Base-by-base conservation (phyloP, 2,329 filamentous ascomycete genomes). In the Diaporthe ilicicola region DNA sequence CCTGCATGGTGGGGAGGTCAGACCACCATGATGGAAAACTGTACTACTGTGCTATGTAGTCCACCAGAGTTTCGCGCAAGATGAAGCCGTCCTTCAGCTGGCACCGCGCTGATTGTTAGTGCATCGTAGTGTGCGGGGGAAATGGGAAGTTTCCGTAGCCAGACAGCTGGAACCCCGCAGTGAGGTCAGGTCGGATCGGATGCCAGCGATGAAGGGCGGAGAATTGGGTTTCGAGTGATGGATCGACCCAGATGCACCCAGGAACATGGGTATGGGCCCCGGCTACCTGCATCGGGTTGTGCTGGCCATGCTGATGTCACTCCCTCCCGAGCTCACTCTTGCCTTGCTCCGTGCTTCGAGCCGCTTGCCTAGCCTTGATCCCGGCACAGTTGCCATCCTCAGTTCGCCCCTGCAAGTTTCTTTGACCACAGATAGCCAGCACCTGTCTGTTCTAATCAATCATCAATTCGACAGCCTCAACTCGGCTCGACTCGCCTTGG, bases 151-250 rank as follows among this genome's bases (percentile, higher is more conserved):
- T 46, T 24, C 15, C 22, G 19, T 54, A 55, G 55, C 37, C 37
- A 48, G 42, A 24, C 42, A 34, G 42, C 42, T 34, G 13, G 17
- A 51, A 59, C 53, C 66, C 66, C 66, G 53, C 66, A 68, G 32
- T 68, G 42, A 48, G 34, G 51, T 32, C 46, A 37, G 53, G 24
- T 19, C n/a, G 27, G n/a, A 50, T 55, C 39, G n/a, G 17, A 67
- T 55, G 56, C 27, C n/a, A 67, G 32, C 22, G 9, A 22, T n/a
- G 37, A 15, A 17, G 24, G 44, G 32, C n/a, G 34, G 65, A 29
- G 27, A 55, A 67, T 67, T 55, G 64, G 42, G 46, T 67, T 67
- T 67, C 50, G 34, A n/a, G n/a, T 17, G 32, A 34, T 55, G 29
- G 39, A 24, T 29, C n/a, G n/a, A 19, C 13, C 37, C 22, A 12